Evolutionary conservation across 208 protist genomes (phyloP).

Genomic region (Phytomonas sp.): DNA sequence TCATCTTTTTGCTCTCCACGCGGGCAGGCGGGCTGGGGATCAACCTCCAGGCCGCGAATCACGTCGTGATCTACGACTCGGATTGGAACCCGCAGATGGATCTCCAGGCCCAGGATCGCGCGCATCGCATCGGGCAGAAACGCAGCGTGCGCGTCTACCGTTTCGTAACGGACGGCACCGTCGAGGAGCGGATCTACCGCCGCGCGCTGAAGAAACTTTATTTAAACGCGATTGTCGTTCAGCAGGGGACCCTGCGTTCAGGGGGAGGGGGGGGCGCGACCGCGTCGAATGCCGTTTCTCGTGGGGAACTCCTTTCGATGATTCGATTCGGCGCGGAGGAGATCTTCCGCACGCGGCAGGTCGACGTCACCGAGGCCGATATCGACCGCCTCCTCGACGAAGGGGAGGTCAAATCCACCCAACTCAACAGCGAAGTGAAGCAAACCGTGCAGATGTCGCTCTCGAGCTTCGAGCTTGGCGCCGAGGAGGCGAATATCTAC

Average conservation of each 20-base stretch:
- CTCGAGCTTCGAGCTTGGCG: conserved; percentile 89
- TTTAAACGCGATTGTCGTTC: conserved; percentile 97
- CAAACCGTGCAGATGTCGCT: conserved; percentile 85
- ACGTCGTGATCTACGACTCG: conserved; percentile 98
- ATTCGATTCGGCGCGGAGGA: conserved; percentile 97
- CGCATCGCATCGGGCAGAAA: conserved; percentile 98
- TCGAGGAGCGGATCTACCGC: conserved; percentile 98
- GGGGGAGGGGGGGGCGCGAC: conserved; percentile 5
- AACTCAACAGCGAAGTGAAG: conserved; percentile 79
- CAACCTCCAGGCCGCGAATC: conserved; percentile 97
- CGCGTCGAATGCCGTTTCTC: conserved; percentile 44
- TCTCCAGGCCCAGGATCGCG: conserved; percentile 97
- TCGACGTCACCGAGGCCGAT: conserved; percentile 95
- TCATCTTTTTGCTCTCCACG: conserved; percentile 97
- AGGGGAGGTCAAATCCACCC: conserved; percentile 79
- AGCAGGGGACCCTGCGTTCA: conserved; percentile 91
- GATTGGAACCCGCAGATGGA: conserved; percentile 99
- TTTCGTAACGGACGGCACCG: conserved; percentile 95
- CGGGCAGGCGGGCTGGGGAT: conserved; percentile 98
- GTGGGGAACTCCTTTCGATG: conserved; percentile 95
- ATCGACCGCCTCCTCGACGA: conserved; percentile 94
- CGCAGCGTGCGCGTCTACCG: conserved; percentile 95
- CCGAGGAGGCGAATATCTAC: conserved; percentile 92
- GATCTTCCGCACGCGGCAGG: conserved; percentile 91
- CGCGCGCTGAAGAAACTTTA: conserved; percentile 97